phyloP scores from a whole-genome alignment of 352 stramenopile genomes.

The Globisporangium recalcitrans region DNA sequence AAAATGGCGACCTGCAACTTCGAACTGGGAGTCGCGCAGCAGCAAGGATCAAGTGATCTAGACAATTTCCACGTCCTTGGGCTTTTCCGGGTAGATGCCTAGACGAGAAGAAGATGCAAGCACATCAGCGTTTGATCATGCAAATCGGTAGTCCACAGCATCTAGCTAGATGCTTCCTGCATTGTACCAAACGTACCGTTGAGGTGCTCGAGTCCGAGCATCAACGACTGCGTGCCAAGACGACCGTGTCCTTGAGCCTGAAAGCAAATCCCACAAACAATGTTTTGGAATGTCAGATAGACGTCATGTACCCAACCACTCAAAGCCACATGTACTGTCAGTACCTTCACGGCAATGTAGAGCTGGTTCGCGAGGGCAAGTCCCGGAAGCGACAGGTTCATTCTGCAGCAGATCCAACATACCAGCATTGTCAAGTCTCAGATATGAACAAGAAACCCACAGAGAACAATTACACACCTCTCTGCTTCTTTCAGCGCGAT shows the following conservation, averaged over 20 bases:
- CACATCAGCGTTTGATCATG: background rate
- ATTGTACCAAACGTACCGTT: slow-evolving; percentile 48
- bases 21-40: too few species aligned
- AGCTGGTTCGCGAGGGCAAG: slow-evolving; percentile 83
- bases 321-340: background rate
- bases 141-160: background rate
- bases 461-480: slow-evolving; percentile 25
- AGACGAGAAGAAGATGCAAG: background rate
- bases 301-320: background rate
- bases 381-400: slow-evolving; percentile 83
- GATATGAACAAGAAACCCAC: background rate
- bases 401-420: slow-evolving; percentile 30
- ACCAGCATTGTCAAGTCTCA: slow-evolving; percentile 1
- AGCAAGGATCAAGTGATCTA: slow-evolving; percentile 14
- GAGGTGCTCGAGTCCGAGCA: slow-evolving; percentile 83
- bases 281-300: background rate
- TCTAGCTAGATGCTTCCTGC: too few species aligned
- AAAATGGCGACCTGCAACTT: too few species aligned
- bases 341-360: slow-evolving; percentile 74
- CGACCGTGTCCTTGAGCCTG: slow-evolving; percentile 67
- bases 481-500: slow-evolving; percentile 86
- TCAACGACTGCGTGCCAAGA: slow-evolving; percentile 80
- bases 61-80: slow-evolving; percentile 33
- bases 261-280: background rate
- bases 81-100: slow-evolving; percentile 18